phyloP scores from a whole-genome alignment of 1,284 basidiomycete genomes.

The Naganishia sp. region DNA sequence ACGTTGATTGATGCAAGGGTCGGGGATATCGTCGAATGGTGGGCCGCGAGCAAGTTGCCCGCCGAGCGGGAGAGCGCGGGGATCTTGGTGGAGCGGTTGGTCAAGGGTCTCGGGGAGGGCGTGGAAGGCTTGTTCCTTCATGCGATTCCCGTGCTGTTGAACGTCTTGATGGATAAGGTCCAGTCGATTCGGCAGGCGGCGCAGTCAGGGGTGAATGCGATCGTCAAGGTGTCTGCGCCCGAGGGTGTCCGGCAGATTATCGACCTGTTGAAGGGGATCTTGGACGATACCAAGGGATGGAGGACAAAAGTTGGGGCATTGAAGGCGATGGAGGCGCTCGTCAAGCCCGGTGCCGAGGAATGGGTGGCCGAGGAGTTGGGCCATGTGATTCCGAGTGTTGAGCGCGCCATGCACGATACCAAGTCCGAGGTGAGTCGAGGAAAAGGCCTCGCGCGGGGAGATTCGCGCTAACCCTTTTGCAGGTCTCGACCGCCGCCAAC shows the following conservation, averaged over 20 bases:
- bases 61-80: conserved; percentile 91
- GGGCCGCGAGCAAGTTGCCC: conserved; percentile 81
- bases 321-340: conserved; percentile 77
- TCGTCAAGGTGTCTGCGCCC: conserved; percentile 80
- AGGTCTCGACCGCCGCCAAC: conserved; percentile 84
- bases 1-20: conserved; percentile 53
- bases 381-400: conserved; percentile 80
- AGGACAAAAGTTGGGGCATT: conserved; percentile 90
- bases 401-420: conserved; percentile 94
- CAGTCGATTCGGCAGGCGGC: conserved; percentile 86
- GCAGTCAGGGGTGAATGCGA: conserved; percentile 75
- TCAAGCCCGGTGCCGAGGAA: conserved; percentile 68
- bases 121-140: conserved; percentile 79
- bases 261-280: conserved; percentile 67
- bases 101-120: conserved; percentile 70
- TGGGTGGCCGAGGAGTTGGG: conserved; percentile 84
- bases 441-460: neutral
- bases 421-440: conserved; percentile 74
- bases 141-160: conserved; percentile 76
- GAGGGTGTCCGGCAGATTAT: conserved; percentile 78
- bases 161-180: conserved; percentile 91
- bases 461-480: neutral
- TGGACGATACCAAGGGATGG: conserved; percentile 85
- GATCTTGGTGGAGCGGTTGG: conserved; percentile 78
- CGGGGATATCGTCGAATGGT: conserved; percentile 66